Base-by-base conservation (phyloP, 305 asterid species). In the Solanum chacoense region DNA sequence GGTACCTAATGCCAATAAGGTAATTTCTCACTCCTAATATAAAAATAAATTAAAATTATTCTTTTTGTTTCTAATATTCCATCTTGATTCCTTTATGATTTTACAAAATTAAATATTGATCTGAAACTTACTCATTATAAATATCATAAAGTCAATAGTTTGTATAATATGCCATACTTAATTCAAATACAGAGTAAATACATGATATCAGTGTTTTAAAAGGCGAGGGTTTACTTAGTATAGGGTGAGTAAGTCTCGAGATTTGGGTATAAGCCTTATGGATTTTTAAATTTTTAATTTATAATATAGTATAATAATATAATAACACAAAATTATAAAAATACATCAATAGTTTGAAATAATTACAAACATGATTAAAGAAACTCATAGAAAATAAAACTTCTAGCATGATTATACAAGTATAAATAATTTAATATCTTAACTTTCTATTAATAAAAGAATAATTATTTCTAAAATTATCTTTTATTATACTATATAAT, bases 1-100 rank as follows among this genome's bases (percentile, higher is more conserved):
- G 10, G 99, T 96, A 59, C 99, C 99, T 77, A 95, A 96, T 91
- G 99, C 95, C 71, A 96, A 96, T 89, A 96, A 96, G 98, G 99
- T 96, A 90, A 86, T 86, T 59, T 22, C 32, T 20, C 45, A 50
- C 45, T 12, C 84, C 59, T 78, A 3, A 3, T 78, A 36, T 7
- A 5, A 67, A 32, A 20, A 74, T 76, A 76, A 76, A 76, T 3
- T 76, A 35, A 76, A 36, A 34, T 35, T 35, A 76, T 35, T 76
- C 29, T 35, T 11, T 76, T 76, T 8, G 50, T 76, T 76, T 76
- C 5, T 35, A 76, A 75, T 35, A 76, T 76, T 76, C 20, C 84
- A 76, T 76, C 55, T 76, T 36, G 84, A 76, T 76, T 69, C 18
- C 74, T 69, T 69, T 69, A 69, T 5, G 32, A 69, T 69, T 69